These are phyloP conservation scores for Cenchrus purpureus DNA, from an alignment of 176 grass and related monocot species.

Conservation along the genomic window DNA sequence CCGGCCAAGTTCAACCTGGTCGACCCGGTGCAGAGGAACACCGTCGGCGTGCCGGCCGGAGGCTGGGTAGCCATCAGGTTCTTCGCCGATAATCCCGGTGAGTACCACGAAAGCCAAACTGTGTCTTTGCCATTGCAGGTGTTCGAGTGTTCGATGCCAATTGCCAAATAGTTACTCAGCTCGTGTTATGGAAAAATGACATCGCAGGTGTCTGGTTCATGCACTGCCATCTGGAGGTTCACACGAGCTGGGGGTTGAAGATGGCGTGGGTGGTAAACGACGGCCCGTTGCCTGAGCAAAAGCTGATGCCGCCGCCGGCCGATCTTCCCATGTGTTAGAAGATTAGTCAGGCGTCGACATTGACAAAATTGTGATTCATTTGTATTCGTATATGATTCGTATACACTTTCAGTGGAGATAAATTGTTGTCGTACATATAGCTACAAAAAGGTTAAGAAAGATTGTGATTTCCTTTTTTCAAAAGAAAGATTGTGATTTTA, in stretches of 20 bases:
- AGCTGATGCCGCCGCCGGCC: conserved; percentile 61
- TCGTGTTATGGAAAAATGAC: not conserved
- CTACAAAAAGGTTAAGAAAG: not conserved
- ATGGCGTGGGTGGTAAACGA: conserved; percentile 82
- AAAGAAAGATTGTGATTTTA: too few relatives aligned
- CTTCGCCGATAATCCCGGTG: conserved; percentile 78
- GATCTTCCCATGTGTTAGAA: conserved; percentile 66
- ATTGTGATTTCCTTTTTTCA: not conserved
- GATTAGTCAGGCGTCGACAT: not conserved
- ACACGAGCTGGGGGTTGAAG: conserved; percentile 77
- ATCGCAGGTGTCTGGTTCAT: conserved; percentile 72
- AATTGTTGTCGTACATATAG: not conserved
- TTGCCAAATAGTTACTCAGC: not conserved
- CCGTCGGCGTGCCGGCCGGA: conserved; percentile 57
- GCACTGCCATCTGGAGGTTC: conserved; percentile 77
- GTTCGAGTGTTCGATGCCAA: not conserved
- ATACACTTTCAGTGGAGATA: not conserved
- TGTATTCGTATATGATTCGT: not conserved
- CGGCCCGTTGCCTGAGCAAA: conserved; percentile 59
- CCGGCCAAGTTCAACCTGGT: conserved; percentile 55
- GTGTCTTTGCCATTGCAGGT: not conserved
- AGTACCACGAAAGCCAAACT: not conserved
- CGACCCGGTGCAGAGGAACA: conserved; percentile 77
- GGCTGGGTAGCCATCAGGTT: conserved; percentile 87
- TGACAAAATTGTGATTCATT: conserved; percentile 28